Percentiles rank a stretch among this genome's conserved stretches.
Conservation (phyloP, 1,284 basidiomycete genomes). For the Boletus semigastroideus region DNA sequence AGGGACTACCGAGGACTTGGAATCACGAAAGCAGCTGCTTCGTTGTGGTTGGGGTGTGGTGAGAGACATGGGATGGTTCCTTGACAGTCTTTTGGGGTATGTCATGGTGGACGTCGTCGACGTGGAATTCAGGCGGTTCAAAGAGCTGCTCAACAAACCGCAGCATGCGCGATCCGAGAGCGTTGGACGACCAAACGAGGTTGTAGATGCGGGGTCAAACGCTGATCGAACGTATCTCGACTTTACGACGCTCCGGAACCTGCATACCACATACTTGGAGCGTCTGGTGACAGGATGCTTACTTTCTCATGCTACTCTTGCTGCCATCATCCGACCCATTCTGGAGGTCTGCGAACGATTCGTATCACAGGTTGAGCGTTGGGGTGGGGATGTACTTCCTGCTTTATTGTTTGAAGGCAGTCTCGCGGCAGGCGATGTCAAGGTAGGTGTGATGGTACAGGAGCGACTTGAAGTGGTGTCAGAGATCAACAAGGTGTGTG, state of each 20-base stretch:
- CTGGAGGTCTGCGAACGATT: slow-evolving; percentile 83
- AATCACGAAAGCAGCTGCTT: slow-evolving; percentile 60
- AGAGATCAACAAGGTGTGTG: slow-evolving; percentile 69
- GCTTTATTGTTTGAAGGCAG: slow-evolving; percentile 80
- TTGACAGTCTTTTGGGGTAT: slow-evolving; percentile 80
- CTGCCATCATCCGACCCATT: slow-evolving; percentile 66
- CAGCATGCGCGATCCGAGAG: slow-evolving; percentile 25
- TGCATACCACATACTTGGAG: slow-evolving; percentile 81
- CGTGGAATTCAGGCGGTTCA: slow-evolving; percentile 73
- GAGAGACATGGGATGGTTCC: slow-evolving; percentile 87
- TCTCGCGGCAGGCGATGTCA: slow-evolving; percentile 48
- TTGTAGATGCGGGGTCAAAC: slow-evolving; percentile 12
- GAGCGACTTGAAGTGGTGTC: slow-evolving; percentile 67
- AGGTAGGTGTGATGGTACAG: slow-evolving; percentile 67
- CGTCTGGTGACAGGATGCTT: slow-evolving; percentile 79
- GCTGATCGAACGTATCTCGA: slow-evolving; percentile 52
- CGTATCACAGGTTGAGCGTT: slow-evolving; percentile 80
- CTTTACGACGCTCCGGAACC: slow-evolving; percentile 78
- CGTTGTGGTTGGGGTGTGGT: slow-evolving; percentile 84
- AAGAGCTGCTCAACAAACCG: slow-evolving; percentile 50
- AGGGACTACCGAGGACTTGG: slow-evolving; percentile 70
- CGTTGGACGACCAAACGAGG: slow-evolving; percentile 13
- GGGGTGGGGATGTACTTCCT: slow-evolving; percentile 91
- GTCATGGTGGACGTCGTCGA: slow-evolving; percentile 91
- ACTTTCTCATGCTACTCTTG: slow-evolving; percentile 65